These are phyloP conservation scores for Curvularia sp. DNA, from an alignment of 2,329 filamentous ascomycete genomes.

Conservation along the genomic window DNA sequence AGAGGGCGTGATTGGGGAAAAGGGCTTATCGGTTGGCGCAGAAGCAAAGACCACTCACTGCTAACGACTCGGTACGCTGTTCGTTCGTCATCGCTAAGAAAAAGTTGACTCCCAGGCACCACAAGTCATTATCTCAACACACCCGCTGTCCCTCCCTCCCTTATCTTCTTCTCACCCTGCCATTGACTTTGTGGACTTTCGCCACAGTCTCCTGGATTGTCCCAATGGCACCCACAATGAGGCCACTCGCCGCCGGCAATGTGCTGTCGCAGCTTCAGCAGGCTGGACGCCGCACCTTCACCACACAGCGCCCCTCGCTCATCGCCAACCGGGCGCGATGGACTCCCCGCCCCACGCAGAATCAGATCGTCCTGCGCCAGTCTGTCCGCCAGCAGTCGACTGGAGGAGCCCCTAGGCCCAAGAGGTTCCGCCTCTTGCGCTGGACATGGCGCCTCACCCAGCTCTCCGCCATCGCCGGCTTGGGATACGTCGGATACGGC, in stretches of 20 bases:
- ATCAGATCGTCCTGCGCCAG: conserved; percentile 48
- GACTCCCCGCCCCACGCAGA: conserved; percentile 44
- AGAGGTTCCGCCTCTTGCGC: conserved; percentile 70
- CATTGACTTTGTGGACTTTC: conserved; percentile 21
- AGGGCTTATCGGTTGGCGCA: conserved; percentile 25
- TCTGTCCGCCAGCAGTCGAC: conserved; percentile 46
- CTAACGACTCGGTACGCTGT: conserved; percentile 15
- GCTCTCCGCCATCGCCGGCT: conserved; percentile 72
- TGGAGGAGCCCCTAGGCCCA: conserved; percentile 44
- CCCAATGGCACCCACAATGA: conserved; percentile 49
- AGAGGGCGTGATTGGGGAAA: conserved; percentile 24
- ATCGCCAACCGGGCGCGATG: conserved; percentile 46
- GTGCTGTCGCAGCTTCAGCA: conserved; percentile 43
- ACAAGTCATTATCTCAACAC: conserved; percentile 18
- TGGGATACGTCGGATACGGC: conserved; percentile 77
- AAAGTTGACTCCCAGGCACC: conserved; percentile 33
- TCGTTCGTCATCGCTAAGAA: conserved; percentile 41
- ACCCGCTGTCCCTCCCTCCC: conserved; percentile 18
- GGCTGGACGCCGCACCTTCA: conserved; percentile 47
- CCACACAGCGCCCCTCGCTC: conserved; percentile 45
- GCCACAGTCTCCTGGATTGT: conserved; percentile 12
- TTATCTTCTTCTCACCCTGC: conserved; percentile 10
- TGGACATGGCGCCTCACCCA: conserved; percentile 87
- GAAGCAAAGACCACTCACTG: conserved; percentile 16
- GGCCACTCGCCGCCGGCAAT: conserved; percentile 44